Evolutionary conservation across 192 early-diverging fungal genomes (phyloP).

Genomic region (Coemansia sp.): DNA sequence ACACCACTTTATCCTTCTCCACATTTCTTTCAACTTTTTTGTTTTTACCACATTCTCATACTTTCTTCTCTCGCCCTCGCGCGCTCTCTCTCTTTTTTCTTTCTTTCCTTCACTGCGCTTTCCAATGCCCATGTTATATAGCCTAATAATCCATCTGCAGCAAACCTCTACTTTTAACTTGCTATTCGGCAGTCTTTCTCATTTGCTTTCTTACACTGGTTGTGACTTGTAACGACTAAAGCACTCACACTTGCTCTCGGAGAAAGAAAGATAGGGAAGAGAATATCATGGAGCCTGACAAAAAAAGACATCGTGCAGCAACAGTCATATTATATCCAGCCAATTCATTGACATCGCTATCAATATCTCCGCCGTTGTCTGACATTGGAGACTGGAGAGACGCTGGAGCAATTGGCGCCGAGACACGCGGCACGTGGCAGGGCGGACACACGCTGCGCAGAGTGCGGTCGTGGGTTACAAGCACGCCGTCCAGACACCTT

Average conservation of each 20-base stretch:
- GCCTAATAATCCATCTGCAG: too few relatives aligned
- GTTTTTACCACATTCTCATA: neutral
- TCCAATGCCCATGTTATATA: too few relatives aligned
- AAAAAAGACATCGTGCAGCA: neutral
- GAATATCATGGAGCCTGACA: neutral
- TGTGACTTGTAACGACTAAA: too few relatives aligned
- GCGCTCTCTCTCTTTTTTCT: neutral
- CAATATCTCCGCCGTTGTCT: slow-evolving; percentile 13
- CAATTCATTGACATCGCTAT: slow-evolving; percentile 1
- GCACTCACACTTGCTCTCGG: too few relatives aligned
- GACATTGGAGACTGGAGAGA: slow-evolving; percentile 34
- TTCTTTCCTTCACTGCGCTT: too few relatives aligned
- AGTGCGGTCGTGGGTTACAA: slow-evolving; percentile 38
- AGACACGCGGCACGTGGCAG: slow-evolving; percentile 7
- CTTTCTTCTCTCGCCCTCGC: neutral
- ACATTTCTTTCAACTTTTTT: neutral
- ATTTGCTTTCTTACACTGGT: too few relatives aligned
- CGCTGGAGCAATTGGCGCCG: neutral
- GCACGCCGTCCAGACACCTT: slow-evolving; percentile 18
- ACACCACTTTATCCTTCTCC: neutral
- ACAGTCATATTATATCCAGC: neutral
- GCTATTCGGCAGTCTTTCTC: too few relatives aligned
- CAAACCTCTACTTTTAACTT: too few relatives aligned
- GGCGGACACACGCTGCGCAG: slow-evolving; percentile 27
- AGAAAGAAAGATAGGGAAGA: too few relatives aligned